Evolutionary conservation across 345 rosid species (phyloP).

Genomic region (Nephelium lappaceum): DNA sequence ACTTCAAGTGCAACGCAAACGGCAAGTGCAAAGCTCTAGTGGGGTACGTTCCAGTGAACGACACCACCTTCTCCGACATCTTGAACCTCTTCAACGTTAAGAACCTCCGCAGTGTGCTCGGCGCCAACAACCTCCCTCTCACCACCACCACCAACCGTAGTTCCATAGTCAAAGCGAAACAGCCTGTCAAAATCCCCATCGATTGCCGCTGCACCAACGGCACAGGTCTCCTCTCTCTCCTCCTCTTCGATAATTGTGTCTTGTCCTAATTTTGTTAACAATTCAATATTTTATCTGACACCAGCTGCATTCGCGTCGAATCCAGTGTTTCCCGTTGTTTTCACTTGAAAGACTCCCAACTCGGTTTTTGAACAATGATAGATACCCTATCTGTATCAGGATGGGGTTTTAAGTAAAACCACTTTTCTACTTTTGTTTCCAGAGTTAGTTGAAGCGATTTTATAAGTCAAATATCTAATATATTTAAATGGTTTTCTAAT

Average conservation of each 20-base stretch:
- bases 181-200: constrained; percentile 36
- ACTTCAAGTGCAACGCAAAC: constrained; percentile 35
- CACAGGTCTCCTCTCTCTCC: constrained; percentile 29
- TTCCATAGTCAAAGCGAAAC: constrained; percentile 2
- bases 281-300: background rate
- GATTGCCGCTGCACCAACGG: constrained; percentile 43
- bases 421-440: too few relatives aligned
- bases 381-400: too few relatives aligned
- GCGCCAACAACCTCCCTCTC: constrained; percentile 38
- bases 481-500: too few relatives aligned
- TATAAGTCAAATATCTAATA: too few relatives aligned
- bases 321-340: too few relatives aligned
- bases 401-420: too few relatives aligned
- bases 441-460: too few relatives aligned
- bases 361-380: too few relatives aligned
- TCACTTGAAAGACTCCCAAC: background rate
- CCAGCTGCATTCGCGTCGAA: background rate
- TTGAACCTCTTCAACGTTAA: constrained; percentile 39
- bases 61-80: constrained; percentile 31
- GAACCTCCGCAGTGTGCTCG: constrained; percentile 40
- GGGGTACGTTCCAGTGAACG: constrained; percentile 32
- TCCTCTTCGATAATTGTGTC: background rate
- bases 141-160: constrained; percentile 16
- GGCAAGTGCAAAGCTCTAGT: constrained; percentile 32
- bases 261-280: too few relatives aligned